These are phyloP conservation scores for Erodium texanum DNA, from an alignment of 441 rosid genomes.

Conservation along the genomic window DNA sequence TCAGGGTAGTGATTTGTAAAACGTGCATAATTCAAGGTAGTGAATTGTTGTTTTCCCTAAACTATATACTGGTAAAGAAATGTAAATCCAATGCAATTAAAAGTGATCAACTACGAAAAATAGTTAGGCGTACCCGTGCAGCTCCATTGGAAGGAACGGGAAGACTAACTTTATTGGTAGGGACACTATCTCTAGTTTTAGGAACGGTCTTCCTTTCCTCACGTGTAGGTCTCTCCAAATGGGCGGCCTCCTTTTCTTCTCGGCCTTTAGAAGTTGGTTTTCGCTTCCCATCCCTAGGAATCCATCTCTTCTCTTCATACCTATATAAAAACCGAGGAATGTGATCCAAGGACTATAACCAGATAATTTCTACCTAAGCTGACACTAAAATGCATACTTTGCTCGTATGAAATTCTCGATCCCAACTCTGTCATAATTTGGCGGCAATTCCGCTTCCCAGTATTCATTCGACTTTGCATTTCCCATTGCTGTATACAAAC, in stretches of 20 bases:
- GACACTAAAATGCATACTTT: slow-evolving; percentile 47
- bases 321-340: slow-evolving; percentile 31
- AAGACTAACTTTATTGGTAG: slow-evolving; percentile 50
- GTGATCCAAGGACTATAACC: neutral
- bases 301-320: slow-evolving; percentile 98
- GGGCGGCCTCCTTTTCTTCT: slow-evolving; percentile 29
- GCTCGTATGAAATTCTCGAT: slow-evolving; percentile 98
- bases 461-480: slow-evolving; percentile 89
- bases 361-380: neutral
- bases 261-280: slow-evolving; percentile 53
- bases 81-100: no score
- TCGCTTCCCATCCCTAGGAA: slow-evolving; percentile 54
- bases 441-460: slow-evolving; percentile 98
- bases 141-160: slow-evolving; percentile 77
- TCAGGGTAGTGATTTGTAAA: no score
- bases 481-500: slow-evolving; percentile 75
- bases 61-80: no score
- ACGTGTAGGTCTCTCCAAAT: slow-evolving; percentile 21
- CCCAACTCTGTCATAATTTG: slow-evolving; percentile 96
- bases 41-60: no score
- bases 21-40: no score
- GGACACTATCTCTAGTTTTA: slow-evolving; percentile 34
- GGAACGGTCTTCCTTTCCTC: slow-evolving; percentile 49
- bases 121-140: slow-evolving; percentile 47
- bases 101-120: neutral